phyloP scores from a whole-genome alignment of 179 eudicot genomes.

The Carnegiea gigantea region DNA sequence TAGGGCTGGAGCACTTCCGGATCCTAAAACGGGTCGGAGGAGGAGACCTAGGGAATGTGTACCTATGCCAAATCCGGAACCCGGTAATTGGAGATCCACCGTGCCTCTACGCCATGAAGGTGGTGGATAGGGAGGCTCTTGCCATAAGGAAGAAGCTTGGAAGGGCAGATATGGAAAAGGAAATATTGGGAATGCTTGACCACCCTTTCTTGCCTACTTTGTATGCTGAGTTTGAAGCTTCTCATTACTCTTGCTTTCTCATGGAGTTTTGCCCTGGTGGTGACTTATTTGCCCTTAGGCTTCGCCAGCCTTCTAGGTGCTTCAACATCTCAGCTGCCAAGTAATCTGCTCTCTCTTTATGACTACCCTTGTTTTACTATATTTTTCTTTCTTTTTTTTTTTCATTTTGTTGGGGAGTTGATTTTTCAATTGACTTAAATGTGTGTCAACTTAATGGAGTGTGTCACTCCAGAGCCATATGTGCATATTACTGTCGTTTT shows the following conservation, averaged over 20 bases:
- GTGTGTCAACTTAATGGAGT: no score
- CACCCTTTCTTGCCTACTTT: conserved; percentile 84
- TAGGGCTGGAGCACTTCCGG: conserved; percentile 67
- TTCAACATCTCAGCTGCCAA: conserved; percentile 58
- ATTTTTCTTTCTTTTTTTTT: no score
- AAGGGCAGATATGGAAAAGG: conserved; percentile 74
- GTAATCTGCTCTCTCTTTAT: conserved; percentile 23
- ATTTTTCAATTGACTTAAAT: no score
- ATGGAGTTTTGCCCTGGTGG: conserved; percentile 91
- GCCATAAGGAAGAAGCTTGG: conserved; percentile 62
- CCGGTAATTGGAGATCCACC: conserved; percentile 41
- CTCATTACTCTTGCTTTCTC: conserved; percentile 72
- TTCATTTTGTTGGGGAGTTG: no score
- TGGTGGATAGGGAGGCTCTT: conserved; percentile 76
- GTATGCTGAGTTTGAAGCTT: conserved; percentile 77
- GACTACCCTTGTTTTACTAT: no score
- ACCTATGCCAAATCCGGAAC: conserved; percentile 67
- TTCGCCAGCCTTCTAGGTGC: conserved; percentile 49
- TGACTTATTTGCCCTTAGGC: conserved; percentile 63
- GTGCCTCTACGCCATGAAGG: conserved; percentile 77
- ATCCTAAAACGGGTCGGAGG: conserved; percentile 63
- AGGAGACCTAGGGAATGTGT: conserved; percentile 76
- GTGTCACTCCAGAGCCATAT: no score
- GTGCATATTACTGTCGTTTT: no score
- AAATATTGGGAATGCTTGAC: conserved; percentile 67